phyloP scores from a whole-genome alignment of 768 basidiomycete genomes.

The Auricularia sp. region DNA sequence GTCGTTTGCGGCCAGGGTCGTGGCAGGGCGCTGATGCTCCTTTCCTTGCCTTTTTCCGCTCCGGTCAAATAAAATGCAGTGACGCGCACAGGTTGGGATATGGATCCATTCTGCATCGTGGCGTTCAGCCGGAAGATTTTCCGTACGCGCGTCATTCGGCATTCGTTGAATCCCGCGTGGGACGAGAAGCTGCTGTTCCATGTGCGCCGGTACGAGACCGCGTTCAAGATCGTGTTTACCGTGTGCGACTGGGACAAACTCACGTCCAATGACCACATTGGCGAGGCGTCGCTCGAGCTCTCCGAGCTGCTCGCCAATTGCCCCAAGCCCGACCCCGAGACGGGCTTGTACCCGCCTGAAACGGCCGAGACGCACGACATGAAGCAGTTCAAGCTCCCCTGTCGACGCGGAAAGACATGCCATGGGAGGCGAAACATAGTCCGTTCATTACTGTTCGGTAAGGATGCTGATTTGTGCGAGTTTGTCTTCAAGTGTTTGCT shows the following conservation, averaged over 20 bases:
- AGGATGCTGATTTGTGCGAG: slow-evolving; percentile 7
- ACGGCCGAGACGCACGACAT: slow-evolving; percentile 42
- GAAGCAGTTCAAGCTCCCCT: slow-evolving; percentile 63
- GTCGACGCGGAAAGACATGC: slow-evolving; percentile 45
- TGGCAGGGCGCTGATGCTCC: slow-evolving; percentile 10
- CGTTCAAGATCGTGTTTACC: slow-evolving; percentile 67
- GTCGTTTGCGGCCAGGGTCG: slow-evolving; percentile 14
- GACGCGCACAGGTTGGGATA: slow-evolving; percentile 84
- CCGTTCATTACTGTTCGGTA: slow-evolving; percentile 64
- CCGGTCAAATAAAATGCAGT: slow-evolving; percentile 31
- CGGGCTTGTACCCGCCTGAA: slow-evolving; percentile 45
- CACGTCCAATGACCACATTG: slow-evolving; percentile 79
- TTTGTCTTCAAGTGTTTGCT: slow-evolving; percentile 1
- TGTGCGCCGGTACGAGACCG: slow-evolving; percentile 75
- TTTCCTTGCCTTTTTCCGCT: neutral
- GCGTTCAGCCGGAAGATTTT: slow-evolving; percentile 98
- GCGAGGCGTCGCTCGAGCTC: slow-evolving; percentile 65
- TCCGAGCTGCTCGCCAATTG: slow-evolving; percentile 57
- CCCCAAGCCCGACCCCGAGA: slow-evolving; percentile 46
- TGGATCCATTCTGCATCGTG: slow-evolving; percentile 95
- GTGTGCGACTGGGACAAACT: slow-evolving; percentile 98
- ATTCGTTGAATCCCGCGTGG: slow-evolving; percentile 80
- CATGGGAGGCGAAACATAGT: slow-evolving; percentile 65
- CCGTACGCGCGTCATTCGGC: slow-evolving; percentile 79
- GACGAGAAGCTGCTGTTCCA: slow-evolving; percentile 95